Conservation (phyloP, 108 stramenopile species). For the Cylindrotheca closterium region DNA sequence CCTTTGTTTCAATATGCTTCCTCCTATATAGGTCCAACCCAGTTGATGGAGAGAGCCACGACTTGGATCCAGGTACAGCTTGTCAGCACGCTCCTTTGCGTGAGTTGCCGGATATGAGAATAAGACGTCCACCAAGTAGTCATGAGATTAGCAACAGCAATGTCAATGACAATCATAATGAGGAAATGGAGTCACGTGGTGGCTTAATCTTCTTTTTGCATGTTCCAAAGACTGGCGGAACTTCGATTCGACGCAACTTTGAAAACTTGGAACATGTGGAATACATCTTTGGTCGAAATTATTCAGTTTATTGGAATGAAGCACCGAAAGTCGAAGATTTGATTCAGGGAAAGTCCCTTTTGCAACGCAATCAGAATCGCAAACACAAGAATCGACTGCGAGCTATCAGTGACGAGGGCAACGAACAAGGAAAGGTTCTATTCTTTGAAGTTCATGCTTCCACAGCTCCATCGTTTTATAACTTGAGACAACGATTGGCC, state of each 20-base stretch:
- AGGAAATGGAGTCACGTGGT: too few species aligned
- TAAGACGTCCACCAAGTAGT: too few species aligned
- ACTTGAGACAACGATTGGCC: conserved; percentile 15
- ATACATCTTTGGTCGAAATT: conserved; percentile 32
- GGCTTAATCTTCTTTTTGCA: conserved; percentile 35
- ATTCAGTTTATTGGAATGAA: conserved; percentile 14
- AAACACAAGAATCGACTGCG: not conserved
- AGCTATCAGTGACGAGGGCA: not conserved
- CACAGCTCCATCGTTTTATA: conserved; percentile 29
- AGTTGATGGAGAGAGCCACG: too few species aligned
- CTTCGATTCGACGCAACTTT: conserved; percentile 27
- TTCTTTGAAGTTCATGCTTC: conserved; percentile 37
- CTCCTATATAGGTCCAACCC: too few species aligned
- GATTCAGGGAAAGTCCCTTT: conserved; percentile 13
- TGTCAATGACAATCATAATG: too few species aligned
- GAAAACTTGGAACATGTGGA: conserved; percentile 15
- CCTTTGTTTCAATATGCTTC: too few species aligned
- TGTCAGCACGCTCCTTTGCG: too few species aligned
- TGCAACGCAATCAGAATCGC: too few species aligned
- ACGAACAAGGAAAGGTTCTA: conserved; percentile 18
- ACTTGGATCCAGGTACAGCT: too few species aligned
- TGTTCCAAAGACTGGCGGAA: conserved; percentile 40
- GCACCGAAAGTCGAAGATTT: conserved; percentile 22
- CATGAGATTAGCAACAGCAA: too few species aligned
- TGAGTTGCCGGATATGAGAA: too few species aligned